Evolutionary conservation across 306 rosid species (phyloP), one percentile per base, ranked within the genome.

Genomic region (Abrus pulchellus): DNA sequence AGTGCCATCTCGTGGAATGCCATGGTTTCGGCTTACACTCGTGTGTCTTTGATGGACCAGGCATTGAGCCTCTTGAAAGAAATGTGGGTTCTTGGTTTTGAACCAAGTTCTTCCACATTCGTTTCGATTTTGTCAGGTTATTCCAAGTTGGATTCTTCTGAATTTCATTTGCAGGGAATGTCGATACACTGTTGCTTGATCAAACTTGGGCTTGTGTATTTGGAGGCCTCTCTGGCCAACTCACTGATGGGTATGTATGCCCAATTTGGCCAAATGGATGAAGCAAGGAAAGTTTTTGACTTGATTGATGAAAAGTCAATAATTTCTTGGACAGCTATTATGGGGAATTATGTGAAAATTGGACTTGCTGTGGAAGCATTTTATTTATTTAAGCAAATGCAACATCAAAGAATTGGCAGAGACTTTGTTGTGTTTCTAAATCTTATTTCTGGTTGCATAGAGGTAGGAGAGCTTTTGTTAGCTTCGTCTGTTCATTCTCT

Each of bases 1-100:
- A 92, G 83, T 72, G 78, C 81, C 2, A 86, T 92, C 32, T 85
- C 92, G 3, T 92, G 91, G 92, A 92, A 92, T 2, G 57, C 94
- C 74, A 67, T 90, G 79, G 79, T 92, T 83, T 90, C 88, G 69
- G 92, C 88, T 72, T 89, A 90, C 33, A 79, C 82, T 55, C 90
- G 79, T 6, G 87, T 5, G 75, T 82, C 38, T 74, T 60, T 74
- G 73, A 80, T 87, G 78, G 84, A 85, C 11, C 72, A 68, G 80
- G 83, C 78, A 62, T 6, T 80, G 29, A 52, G 80, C 68, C 70
- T 83, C 13, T 77, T 83, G 80, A 87, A 64, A 78, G 86, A 88
- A 73, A 84, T 87, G 88, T 12, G 82, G 88, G 78, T 57, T 78
- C 40, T 66, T 78, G 88, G 86, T 34, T 81, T 82, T 79, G 79